phyloP scores from a whole-genome alignment of 2,329 filamentous ascomycete species.

The Beauveria sp. region DNA sequence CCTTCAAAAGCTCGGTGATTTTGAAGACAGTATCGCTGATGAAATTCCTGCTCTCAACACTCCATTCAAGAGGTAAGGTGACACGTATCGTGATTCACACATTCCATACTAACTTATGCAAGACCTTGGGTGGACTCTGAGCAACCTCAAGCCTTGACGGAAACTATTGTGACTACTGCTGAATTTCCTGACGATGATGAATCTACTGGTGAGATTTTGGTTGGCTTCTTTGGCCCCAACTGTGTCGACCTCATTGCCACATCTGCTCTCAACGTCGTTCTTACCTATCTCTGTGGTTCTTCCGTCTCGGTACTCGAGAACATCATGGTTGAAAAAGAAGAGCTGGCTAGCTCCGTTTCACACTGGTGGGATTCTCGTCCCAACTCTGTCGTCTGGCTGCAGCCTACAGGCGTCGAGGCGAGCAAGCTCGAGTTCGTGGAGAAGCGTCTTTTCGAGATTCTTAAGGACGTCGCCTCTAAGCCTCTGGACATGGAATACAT shows the following conservation, averaged over 20 bases:
- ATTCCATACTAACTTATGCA: background rate
- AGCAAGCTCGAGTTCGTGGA: constrained; percentile 79
- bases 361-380: constrained; percentile 75
- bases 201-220: constrained; percentile 77
- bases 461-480: constrained; percentile 72
- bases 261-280: constrained; percentile 69
- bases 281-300: constrained; percentile 86
- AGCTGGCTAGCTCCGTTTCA: constrained; percentile 78
- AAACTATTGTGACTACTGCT: constrained; percentile 68
- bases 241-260: constrained; percentile 62
- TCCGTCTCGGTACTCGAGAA: constrained; percentile 92
- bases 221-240: constrained; percentile 80
- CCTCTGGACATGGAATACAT: constrained; percentile 87
- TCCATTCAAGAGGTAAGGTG: constrained; percentile 59
- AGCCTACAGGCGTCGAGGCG: constrained; percentile 78
- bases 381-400: constrained; percentile 77
- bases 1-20: constrained; percentile 72
- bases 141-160: constrained; percentile 62
- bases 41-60: constrained; percentile 68
- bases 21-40: constrained; percentile 79
- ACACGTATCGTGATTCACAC: background rate
- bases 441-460: constrained; percentile 73
- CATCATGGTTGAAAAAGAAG: constrained; percentile 83
- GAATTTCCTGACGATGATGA: constrained; percentile 97
- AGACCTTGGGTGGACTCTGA: constrained; percentile 84